Percentiles rank a stretch among this genome's conserved stretches.
Evolutionary conservation across 257 asterid species (phyloP).

Genomic region (Solanum medicagineum): DNA sequence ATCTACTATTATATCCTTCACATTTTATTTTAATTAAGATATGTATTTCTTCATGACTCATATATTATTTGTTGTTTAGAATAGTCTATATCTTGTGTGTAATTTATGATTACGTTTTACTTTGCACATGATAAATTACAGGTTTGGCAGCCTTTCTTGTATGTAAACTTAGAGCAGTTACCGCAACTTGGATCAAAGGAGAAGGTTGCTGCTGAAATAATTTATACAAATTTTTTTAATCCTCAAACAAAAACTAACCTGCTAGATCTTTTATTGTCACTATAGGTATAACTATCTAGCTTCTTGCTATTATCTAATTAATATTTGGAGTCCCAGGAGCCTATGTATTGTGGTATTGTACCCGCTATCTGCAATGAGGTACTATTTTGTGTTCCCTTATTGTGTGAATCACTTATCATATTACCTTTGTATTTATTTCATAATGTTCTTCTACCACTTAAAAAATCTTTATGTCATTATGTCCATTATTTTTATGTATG

Average conservation of each 20-base stretch:
- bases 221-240: neutral
- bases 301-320: slow-evolving; percentile 75
- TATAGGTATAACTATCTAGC: slow-evolving; percentile 65
- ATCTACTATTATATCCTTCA: too few relatives aligned
- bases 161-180: slow-evolving; percentile 65
- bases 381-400: neutral
- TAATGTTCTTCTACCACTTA: neutral
- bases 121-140: slow-evolving; percentile 20
- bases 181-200: slow-evolving; percentile 69
- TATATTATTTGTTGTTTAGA: too few relatives aligned
- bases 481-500: too few relatives aligned
- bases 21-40: too few relatives aligned
- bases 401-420: neutral
- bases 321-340: slow-evolving; percentile 88
- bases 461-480: neutral
- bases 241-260: neutral
- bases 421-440: neutral
- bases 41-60: too few relatives aligned
- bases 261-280: neutral
- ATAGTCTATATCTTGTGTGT: too few relatives aligned
- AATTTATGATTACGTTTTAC: neutral
- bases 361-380: slow-evolving; percentile 93
- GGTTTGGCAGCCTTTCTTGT: slow-evolving; percentile 55
- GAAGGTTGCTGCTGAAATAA: slow-evolving; percentile 40
- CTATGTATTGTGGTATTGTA: slow-evolving; percentile 83